Base-by-base conservation (phyloP, 2,329 filamentous ascomycete species). In the Clarireedia homoeocarpa region DNA sequence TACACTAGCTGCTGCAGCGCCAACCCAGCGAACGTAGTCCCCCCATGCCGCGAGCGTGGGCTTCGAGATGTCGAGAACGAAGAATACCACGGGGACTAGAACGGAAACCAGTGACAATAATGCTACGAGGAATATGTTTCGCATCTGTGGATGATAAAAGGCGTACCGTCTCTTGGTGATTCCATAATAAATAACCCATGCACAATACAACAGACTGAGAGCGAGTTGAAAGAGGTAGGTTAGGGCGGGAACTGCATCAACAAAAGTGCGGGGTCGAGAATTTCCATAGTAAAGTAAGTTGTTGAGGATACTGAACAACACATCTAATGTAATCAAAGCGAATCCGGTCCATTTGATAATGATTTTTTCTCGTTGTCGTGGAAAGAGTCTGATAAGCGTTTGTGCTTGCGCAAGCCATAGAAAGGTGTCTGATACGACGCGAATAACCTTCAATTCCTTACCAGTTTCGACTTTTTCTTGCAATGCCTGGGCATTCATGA, bases 311-410 rank as follows among this genome's bases (percentile, higher is more conserved):
- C 88, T 91, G 71, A 99, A 99, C 10, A 91, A 83, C 45, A 92
- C 85, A 69, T 97, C 92, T 58, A 96, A 79, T 0, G 90, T 82
- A 66, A 99, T 96, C 56, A 99, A 81, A 3, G 88, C 91, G 69
- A 97, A 96, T 1, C 92, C 94, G 15, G 92, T 90, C 92, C 92
- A 99, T 74, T 97, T 97, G 74, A 99, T 99, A 63, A 97, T 89
- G 52, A 97, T 85, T 73, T 97, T 97, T 73, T 99, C 94, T 67
- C 95, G 89, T 68, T 97, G 92, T 36, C 94, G 89, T 6, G 94
- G 94, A 65, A 99, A 99, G 1, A 99, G 78, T 53, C 94, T 87
- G 64, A 97, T 97, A 57, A 99, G 74, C 0, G 94, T 99, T 74
- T 99, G 94, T 1, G 95, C 92, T 72, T 99, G 94, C 1, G 94